Percentiles rank a stretch among this genome's conserved stretches.
Evolutionary conservation across 2,329 filamentous ascomycete genomes (phyloP).

Genomic region (Alternaria brassicicola): DNA sequence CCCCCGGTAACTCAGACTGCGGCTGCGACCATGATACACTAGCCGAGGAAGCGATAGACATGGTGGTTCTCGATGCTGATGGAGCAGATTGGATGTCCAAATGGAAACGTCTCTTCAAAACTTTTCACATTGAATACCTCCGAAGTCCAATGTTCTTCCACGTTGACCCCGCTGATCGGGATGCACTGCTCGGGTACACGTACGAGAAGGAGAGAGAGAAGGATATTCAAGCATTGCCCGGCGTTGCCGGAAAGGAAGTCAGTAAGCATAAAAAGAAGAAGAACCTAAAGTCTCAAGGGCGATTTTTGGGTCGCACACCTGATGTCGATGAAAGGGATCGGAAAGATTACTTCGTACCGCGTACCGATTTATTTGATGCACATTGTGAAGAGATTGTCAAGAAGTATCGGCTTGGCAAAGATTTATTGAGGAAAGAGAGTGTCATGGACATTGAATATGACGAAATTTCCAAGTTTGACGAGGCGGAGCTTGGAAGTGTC

Average conservation of each 20-base stretch:
- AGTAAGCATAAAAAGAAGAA: slow-evolving; percentile 79
- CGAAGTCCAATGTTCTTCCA: slow-evolving; percentile 86
- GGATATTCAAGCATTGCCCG: slow-evolving; percentile 72
- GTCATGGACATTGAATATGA: slow-evolving; percentile 68
- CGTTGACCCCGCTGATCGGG: slow-evolving; percentile 75
- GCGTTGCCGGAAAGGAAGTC: slow-evolving; percentile 78
- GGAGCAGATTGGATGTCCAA: slow-evolving; percentile 69
- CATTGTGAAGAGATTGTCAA: slow-evolving; percentile 51
- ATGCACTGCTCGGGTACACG: slow-evolving; percentile 73
- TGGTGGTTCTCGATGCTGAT: slow-evolving; percentile 69
- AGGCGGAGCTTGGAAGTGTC: slow-evolving; percentile 25
- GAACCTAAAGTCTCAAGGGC: slow-evolving; percentile 55
- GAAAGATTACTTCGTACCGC: slow-evolving; percentile 55
- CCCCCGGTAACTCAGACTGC: slow-evolving; percentile 28
- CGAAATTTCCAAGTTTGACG: slow-evolving; percentile 46
- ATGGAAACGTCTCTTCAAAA: slow-evolving; percentile 73
- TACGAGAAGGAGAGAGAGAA: slow-evolving; percentile 64
- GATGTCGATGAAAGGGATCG: slow-evolving; percentile 55
- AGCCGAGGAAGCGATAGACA: slow-evolving; percentile 26
- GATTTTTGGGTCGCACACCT: slow-evolving; percentile 50
- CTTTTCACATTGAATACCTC: slow-evolving; percentile 72
- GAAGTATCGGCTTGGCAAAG: slow-evolving; percentile 56
- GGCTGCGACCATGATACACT: slow-evolving; percentile 13
- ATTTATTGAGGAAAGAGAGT: slow-evolving; percentile 64
- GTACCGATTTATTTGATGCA: slow-evolving; percentile 48